These are phyloP conservation scores for Oryza longistaminata DNA, from an alignment of 176 grass and related monocot species.

Conservation along the genomic window DNA sequence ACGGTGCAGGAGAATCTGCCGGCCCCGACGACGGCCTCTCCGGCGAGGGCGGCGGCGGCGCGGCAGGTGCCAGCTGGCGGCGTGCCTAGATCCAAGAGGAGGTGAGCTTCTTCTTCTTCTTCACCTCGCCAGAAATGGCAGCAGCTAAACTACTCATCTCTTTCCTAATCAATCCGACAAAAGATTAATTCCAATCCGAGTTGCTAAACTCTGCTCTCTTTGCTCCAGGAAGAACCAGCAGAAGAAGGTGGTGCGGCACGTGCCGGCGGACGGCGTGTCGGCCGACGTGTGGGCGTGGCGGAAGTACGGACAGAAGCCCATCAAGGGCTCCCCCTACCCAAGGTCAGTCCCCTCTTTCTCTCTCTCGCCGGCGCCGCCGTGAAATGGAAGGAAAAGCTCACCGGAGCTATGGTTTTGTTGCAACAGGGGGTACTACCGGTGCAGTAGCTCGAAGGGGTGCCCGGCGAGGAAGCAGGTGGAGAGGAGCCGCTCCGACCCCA, in stretches of 20 bases:
- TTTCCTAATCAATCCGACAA: neutral
- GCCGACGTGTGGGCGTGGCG: slow-evolving; percentile 90
- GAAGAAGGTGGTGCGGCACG: slow-evolving; percentile 82
- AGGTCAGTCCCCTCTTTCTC: slow-evolving; percentile 3
- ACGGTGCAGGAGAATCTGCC: slow-evolving; percentile 1
- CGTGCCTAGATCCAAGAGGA: slow-evolving; percentile 71
- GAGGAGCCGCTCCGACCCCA: slow-evolving; percentile 64
- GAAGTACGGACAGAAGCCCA: slow-evolving; percentile 87
- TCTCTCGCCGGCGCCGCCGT: neutral
- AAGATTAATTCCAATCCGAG: neutral
- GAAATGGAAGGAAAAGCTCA: neutral
- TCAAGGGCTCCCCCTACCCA: slow-evolving; percentile 84
- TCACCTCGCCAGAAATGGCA: slow-evolving; percentile 17
- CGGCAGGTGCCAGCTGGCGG: slow-evolving; percentile 19
- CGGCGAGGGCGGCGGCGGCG: slow-evolving; percentile 11
- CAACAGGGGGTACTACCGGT: slow-evolving; percentile 84
- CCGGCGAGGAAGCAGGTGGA: slow-evolving; percentile 85
- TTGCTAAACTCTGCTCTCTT: neutral
- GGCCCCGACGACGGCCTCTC: neutral
- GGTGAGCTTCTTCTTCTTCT: slow-evolving; percentile 42
- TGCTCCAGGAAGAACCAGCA: slow-evolving; percentile 79
- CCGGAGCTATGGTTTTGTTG: neutral
- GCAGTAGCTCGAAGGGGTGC: slow-evolving; percentile 88
- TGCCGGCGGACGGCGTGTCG: slow-evolving; percentile 70
- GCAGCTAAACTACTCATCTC: neutral